These are phyloP conservation scores for Nicotiana knightiana DNA, from an alignment of 257 asterid genomes.

Conservation along the genomic window DNA sequence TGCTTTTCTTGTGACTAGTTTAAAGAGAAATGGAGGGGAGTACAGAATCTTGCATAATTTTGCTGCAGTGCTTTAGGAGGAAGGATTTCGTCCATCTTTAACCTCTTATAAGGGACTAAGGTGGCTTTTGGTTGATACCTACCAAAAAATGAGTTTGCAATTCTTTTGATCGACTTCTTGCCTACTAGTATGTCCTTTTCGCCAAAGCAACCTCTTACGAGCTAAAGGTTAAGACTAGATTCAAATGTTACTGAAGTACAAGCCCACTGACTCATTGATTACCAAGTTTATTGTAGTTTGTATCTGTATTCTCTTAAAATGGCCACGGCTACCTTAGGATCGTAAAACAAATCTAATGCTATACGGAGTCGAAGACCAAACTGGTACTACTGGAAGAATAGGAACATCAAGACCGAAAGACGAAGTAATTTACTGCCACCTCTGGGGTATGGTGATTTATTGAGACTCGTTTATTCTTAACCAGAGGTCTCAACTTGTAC, in stretches of 20 bases:
- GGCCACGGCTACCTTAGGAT: not conserved
- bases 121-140: not conserved
- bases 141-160: not conserved
- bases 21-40: too few species aligned
- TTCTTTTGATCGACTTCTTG: not conserved
- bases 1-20: too few species aligned
- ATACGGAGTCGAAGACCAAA: too few species aligned
- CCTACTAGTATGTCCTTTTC: not conserved
- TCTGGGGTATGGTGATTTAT: too few species aligned
- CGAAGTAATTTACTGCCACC: too few species aligned
- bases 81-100: not conserved
- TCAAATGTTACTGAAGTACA: not conserved
- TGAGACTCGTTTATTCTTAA: too few species aligned
- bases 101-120: not conserved
- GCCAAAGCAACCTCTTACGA: not conserved
- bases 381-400: too few species aligned
- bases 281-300: not conserved
- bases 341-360: not conserved
- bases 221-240: not conserved
- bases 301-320: not conserved
- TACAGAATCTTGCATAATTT: too few species aligned
- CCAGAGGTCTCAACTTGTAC: too few species aligned
- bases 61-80: not conserved
- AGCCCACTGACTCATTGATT: not conserved
- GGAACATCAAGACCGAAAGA: too few species aligned